These are phyloP conservation scores for Wilcoxina mikolae DNA, from an alignment of 495 filamentous ascomycete genomes.

Conservation along the genomic window DNA sequence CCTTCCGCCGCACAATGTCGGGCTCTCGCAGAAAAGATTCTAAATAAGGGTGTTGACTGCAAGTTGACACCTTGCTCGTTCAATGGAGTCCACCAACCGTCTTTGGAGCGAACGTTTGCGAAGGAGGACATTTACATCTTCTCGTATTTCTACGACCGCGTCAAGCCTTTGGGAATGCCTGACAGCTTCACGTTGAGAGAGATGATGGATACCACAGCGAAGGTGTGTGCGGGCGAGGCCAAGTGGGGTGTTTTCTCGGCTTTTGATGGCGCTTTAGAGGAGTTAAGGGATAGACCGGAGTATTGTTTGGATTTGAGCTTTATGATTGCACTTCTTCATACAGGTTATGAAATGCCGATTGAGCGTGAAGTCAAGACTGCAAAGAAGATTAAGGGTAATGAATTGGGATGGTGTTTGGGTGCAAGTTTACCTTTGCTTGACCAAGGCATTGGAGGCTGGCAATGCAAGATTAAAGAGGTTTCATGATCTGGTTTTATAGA, in stretches of 20 bases:
- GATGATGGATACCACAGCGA: conserved; percentile 63
- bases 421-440: conserved; percentile 69
- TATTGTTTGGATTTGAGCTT: conserved; percentile 91
- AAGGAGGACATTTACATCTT: conserved; percentile 89
- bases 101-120: conserved; percentile 80
- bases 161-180: conserved; percentile 81
- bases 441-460: conserved; percentile 55
- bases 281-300: conserved; percentile 67
- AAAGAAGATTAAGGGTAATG: conserved; percentile 95
- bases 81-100: conserved; percentile 89
- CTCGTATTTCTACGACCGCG: conserved; percentile 94
- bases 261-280: conserved; percentile 55
- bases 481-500: conserved; percentile 23
- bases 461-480: conserved; percentile 54
- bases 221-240: conserved; percentile 66
- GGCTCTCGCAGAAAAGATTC: conserved; percentile 70
- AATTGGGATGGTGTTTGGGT: conserved; percentile 94
- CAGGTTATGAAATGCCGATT: conserved; percentile 94
- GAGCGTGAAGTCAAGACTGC: conserved; percentile 91
- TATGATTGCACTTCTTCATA: conserved; percentile 82
- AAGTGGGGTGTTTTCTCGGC: conserved; percentile 64
- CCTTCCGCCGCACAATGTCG: conserved; percentile 76
- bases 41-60: conserved; percentile 75
- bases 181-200: conserved; percentile 83
- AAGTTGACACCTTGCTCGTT: conserved; percentile 83